Percentiles rank a stretch among this genome's conserved stretches.
Evolutionary conservation across 1,284 basidiomycete genomes (phyloP).

Genomic region (Exsudoporus floridanus): DNA sequence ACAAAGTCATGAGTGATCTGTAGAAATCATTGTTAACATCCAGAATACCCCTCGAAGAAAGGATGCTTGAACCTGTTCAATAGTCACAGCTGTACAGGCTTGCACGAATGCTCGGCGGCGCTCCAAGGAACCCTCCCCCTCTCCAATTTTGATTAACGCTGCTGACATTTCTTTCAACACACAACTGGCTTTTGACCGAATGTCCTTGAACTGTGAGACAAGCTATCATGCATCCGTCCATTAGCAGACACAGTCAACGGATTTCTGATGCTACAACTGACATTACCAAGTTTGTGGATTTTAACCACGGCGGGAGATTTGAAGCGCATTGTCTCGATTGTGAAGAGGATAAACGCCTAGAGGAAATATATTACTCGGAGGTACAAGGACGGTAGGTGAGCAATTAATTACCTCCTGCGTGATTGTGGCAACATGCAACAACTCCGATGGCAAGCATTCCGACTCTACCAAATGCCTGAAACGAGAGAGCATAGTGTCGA

Average conservation of each 20-base stretch:
- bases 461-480: conserved; percentile 46
- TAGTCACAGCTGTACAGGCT: conserved; percentile 44
- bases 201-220: conserved; percentile 59
- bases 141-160: conserved; percentile 48
- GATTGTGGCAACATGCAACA: conserved; percentile 67
- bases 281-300: conserved; percentile 66
- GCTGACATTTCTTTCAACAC: conserved; percentile 58
- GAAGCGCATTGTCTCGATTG: conserved; percentile 66
- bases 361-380: conserved; percentile 5
- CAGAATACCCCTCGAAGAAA: not conserved
- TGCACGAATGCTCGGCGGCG: conserved; percentile 52
- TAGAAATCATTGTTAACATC: conserved; percentile 2
- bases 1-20: conserved; percentile 69
- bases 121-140: conserved; percentile 51
- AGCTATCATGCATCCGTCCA: conserved; percentile 44
- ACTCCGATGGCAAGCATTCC: conserved; percentile 44
- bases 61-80: conserved; percentile 42
- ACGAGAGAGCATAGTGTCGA: conserved; percentile 56
- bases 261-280: conserved; percentile 34
- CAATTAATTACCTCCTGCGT: conserved; percentile 61
- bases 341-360: conserved; percentile 68
- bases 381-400: not conserved
- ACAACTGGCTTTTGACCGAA: conserved; percentile 52
- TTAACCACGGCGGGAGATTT: conserved; percentile 67
- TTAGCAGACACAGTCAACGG: not conserved